These are phyloP conservation scores for Amaranthus hypochondriacus DNA, from an alignment of 148 eudicot genomes.

Conservation along the genomic window DNA sequence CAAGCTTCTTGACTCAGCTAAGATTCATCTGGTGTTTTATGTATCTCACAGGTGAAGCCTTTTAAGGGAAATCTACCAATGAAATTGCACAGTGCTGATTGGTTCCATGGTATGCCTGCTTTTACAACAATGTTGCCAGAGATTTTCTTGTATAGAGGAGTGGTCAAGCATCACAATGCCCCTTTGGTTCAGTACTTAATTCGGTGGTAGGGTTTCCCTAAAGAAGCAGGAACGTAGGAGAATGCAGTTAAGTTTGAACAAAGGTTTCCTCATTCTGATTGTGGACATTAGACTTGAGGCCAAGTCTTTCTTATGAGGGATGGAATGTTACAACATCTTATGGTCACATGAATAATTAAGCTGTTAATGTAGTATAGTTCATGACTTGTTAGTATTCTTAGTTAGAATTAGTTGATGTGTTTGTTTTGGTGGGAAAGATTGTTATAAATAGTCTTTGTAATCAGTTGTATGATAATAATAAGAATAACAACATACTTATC, in stretches of 20 bases:
- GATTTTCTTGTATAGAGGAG: neutral
- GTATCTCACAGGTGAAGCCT: neutral
- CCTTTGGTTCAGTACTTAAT: neutral
- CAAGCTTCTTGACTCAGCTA: neutral
- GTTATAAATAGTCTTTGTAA: no score
- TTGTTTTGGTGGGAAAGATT: no score
- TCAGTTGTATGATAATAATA: no score
- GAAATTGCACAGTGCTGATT: neutral
- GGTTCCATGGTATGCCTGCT: neutral
- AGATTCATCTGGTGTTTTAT: neutral
- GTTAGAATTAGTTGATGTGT: no score
- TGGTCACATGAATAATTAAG: no score
- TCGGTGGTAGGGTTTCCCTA: neutral
- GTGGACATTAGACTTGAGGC: neutral
- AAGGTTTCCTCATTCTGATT: neutral
- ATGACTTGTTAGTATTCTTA: no score
- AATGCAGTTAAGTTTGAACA: neutral
- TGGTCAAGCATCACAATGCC: neutral
- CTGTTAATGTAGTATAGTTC: no score
- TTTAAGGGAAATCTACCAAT: neutral
- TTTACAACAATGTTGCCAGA: neutral
- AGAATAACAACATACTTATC: no score
- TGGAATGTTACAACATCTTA: neutral
- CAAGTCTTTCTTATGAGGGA: neutral
- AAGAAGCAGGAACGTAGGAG: neutral